Evolutionary conservation across 1,284 basidiomycete species (phyloP).

Genomic region (Inonotus obliquus): DNA sequence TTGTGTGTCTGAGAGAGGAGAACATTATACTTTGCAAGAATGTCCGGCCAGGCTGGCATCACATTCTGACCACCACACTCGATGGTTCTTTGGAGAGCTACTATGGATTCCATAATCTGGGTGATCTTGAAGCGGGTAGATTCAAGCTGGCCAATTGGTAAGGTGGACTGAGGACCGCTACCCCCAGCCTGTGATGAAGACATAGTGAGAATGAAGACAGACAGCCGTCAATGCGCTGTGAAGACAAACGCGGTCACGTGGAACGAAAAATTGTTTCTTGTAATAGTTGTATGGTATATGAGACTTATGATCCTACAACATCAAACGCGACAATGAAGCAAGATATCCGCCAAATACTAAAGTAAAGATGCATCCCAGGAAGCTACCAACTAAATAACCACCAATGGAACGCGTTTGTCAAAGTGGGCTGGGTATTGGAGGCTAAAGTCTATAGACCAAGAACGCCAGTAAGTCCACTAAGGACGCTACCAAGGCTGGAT

Average conservation of each 20-base stretch:
- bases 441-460: neutral
- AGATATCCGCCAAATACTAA: too few relatives aligned
- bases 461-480: neutral
- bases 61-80: conserved; percentile 47
- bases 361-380: too few relatives aligned
- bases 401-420: too few relatives aligned
- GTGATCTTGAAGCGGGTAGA: conserved; percentile 67
- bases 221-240: neutral
- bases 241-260: neutral
- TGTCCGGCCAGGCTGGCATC: conserved; percentile 77
- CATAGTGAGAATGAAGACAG: neutral
- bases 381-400: too few relatives aligned
- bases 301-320: too few relatives aligned
- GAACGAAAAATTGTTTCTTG: too few relatives aligned
- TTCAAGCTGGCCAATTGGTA: conserved; percentile 54
- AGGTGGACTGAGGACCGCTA: conserved; percentile 17
- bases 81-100: conserved; percentile 55
- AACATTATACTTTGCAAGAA: conserved; percentile 77
- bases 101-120: conserved; percentile 72
- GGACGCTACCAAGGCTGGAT: conserved; percentile 11
- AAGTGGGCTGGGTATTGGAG: neutral
- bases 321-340: too few relatives aligned
- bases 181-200: neutral
- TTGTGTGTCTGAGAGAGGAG: conserved; percentile 74
- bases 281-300: too few relatives aligned